These are phyloP conservation scores for Bondarzewia mesenterica DNA, from an alignment of 1,284 basidiomycete genomes.

Conservation along the genomic window DNA sequence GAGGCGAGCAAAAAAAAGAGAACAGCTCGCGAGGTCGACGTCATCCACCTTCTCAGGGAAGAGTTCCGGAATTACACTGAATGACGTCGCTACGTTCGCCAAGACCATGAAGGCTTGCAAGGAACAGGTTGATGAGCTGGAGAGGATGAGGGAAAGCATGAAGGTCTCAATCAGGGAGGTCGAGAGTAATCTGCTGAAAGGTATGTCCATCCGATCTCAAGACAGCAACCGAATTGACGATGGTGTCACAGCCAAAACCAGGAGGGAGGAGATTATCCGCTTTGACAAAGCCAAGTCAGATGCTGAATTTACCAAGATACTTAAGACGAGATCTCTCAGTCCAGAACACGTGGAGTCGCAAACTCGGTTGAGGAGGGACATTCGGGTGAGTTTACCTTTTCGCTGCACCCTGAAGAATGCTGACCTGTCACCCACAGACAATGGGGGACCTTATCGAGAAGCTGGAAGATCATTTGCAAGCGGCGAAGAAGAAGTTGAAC, in stretches of 20 bases:
- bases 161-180: constrained; percentile 42
- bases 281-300: constrained; percentile 73
- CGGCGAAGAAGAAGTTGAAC: constrained; percentile 61
- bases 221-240: not conserved
- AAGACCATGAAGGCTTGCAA: constrained; percentile 39
- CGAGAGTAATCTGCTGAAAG: constrained; percentile 59
- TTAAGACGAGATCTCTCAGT: constrained; percentile 74
- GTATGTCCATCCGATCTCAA: constrained; percentile 25
- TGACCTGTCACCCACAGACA: constrained; percentile 29
- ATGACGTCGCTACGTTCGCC: constrained; percentile 31
- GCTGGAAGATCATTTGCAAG: constrained; percentile 66
- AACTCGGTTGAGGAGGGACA: constrained; percentile 59
- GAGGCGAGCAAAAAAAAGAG: constrained; percentile 9
- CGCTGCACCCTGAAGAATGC: not conserved
- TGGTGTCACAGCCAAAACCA: constrained; percentile 47
- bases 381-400: constrained; percentile 43
- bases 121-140: constrained; percentile 43
- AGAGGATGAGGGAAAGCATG: constrained; percentile 33
- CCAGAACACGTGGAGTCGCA: constrained; percentile 86
- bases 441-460: constrained; percentile 69
- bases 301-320: constrained; percentile 72
- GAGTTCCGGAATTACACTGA: not conserved
- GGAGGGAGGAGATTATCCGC: constrained; percentile 66
- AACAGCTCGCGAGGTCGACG: not conserved
- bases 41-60: not conserved